Evolutionary conservation across 2,329 filamentous ascomycete genomes (phyloP).

Genomic region (Ophiosphaerella korrae): DNA sequence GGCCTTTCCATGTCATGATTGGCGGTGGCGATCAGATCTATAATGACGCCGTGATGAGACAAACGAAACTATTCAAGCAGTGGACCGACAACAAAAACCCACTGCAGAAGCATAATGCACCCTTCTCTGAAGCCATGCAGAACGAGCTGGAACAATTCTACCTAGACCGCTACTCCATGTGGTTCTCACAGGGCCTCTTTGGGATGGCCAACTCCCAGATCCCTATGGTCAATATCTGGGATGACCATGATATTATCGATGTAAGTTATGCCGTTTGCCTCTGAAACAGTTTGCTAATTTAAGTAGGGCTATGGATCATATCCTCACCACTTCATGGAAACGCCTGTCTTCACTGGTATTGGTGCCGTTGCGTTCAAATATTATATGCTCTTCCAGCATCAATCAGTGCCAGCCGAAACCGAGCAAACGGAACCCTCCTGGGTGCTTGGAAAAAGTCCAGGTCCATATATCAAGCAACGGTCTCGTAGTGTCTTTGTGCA

Average conservation of each 20-base stretch:
- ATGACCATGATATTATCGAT: slow-evolving; percentile 75
- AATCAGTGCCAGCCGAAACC: slow-evolving; percentile 81
- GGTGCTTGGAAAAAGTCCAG: slow-evolving; percentile 78
- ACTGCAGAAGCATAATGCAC: slow-evolving; percentile 75
- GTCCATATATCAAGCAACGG: slow-evolving; percentile 86
- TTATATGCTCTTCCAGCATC: slow-evolving; percentile 98
- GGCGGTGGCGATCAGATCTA: slow-evolving; percentile 97
- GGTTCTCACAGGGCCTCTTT: slow-evolving; percentile 96
- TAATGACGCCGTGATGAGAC: slow-evolving; percentile 80
- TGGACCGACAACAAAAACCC: slow-evolving; percentile 85
- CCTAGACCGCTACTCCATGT: slow-evolving; percentile 84
- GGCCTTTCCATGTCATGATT: slow-evolving; percentile 97
- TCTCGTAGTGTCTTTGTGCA: slow-evolving; percentile 87
- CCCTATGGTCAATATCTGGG: slow-evolving; percentile 97
- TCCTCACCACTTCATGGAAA: slow-evolving; percentile 86
- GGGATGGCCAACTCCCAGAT: slow-evolving; percentile 93
- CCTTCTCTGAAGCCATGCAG: slow-evolving; percentile 82
- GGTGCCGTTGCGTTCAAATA: slow-evolving; percentile 97
- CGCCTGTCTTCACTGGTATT: slow-evolving; percentile 85
- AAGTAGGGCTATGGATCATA: slow-evolving; percentile 86
- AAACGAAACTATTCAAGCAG: slow-evolving; percentile 76
- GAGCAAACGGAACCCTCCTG: slow-evolving; percentile 87
- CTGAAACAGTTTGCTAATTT: slow-evolving; percentile 59
- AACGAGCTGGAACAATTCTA: slow-evolving; percentile 89
- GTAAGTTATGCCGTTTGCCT: slow-evolving; percentile 29